Evolutionary conservation across 2,329 filamentous ascomycete genomes (phyloP), one percentile per base, ranked within the genome.

Genomic region (Ophiosphaerella korrae): DNA sequence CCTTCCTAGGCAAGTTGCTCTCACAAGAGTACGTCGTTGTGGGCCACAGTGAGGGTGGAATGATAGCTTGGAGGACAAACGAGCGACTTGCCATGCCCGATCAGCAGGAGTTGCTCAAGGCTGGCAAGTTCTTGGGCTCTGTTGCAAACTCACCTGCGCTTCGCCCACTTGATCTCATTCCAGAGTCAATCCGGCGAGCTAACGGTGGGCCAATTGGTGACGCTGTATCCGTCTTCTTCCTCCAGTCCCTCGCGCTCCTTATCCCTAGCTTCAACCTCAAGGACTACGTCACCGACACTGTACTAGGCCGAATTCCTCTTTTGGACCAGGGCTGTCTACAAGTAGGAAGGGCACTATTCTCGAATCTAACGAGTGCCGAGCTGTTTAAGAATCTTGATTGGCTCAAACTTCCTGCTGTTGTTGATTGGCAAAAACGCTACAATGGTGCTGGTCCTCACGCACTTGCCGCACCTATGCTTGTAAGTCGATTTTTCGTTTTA

Each of bases 51-150:
- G 60, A 64, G 42, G 62, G 62, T 12, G 62, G 60, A 11, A 57
- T 64, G 56, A 62, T 54, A n/a, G 58, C 60, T 32, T 63, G 62
- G 62, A 45, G 62, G 1, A 58, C 58, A 9, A 58, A 60, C 29
- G 56, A 63, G 36, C 60, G 58, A 8, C 50, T 64, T 3, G 62
- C 62, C 18, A 60, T 62, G 62, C 52, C 54, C 11, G 45, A 42
- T 13, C 60, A 62, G 21, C 50, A 60, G 4, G 50, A 41, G 5
- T 46, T 64, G 9, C 53, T 58, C 13, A 54, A 54, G 16, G 60
- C 58, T 8, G 60, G 60, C 24, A 64, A 53, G 7, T 60, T 63
- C 21, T 45, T 64, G 1, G 60, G 62, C 21, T 50, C 58, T 0
- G 62, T 63, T 7, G 58, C 62, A n/a, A 57, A 56, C n/a, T 53